Percentiles rank a stretch among this genome's conserved stretches.
Evolutionary conservation across 1,284 basidiomycete species (phyloP).

Genomic region (Agaricales sp.): DNA sequence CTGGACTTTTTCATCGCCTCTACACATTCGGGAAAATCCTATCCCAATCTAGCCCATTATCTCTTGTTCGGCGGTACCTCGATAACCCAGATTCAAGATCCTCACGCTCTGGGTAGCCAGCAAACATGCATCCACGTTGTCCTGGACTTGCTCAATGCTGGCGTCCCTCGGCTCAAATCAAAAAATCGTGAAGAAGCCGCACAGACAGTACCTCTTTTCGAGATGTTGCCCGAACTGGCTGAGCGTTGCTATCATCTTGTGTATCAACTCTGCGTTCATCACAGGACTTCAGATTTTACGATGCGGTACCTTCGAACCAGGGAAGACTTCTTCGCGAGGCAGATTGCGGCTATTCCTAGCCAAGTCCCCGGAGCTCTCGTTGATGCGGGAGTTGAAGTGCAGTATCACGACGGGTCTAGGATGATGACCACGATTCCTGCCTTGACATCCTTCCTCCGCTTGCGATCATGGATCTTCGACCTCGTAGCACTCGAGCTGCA

Average conservation of each 20-base stretch:
- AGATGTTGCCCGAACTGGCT: slow-evolving; percentile 68
- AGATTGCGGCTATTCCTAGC: slow-evolving; percentile 68
- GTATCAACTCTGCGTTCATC: slow-evolving; percentile 80
- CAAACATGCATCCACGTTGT: slow-evolving; percentile 76
- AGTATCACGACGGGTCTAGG: slow-evolving; percentile 63
- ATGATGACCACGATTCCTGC: slow-evolving; percentile 69
- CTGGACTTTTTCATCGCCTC: slow-evolving; percentile 81
- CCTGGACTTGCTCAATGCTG: slow-evolving; percentile 65
- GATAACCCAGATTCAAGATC: slow-evolving; percentile 61
- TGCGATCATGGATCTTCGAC: slow-evolving; percentile 81
- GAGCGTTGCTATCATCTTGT: slow-evolving; percentile 82
- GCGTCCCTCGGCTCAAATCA: slow-evolving; percentile 48
- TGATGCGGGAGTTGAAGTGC: slow-evolving; percentile 54
- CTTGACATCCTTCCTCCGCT: slow-evolving; percentile 71
- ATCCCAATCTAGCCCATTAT: slow-evolving; percentile 87
- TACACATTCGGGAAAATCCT: slow-evolving; percentile 48
- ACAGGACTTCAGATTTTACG: slow-evolving; percentile 72
- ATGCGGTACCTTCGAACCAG: slow-evolving; percentile 84
- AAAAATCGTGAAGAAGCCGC: slow-evolving; percentile 33
- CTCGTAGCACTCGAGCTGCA: slow-evolving; percentile 87
- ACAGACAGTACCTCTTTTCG: slow-evolving; percentile 46
- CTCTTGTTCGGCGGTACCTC: slow-evolving; percentile 64
- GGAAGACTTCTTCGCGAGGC: slow-evolving; percentile 84
- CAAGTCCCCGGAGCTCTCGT: slow-evolving; percentile 34
- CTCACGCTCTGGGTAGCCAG: slow-evolving; percentile 59